Conservation (phyloP, 2,329 filamentous ascomycete species). For the Neofusicoccum kwambonambiense region DNA sequence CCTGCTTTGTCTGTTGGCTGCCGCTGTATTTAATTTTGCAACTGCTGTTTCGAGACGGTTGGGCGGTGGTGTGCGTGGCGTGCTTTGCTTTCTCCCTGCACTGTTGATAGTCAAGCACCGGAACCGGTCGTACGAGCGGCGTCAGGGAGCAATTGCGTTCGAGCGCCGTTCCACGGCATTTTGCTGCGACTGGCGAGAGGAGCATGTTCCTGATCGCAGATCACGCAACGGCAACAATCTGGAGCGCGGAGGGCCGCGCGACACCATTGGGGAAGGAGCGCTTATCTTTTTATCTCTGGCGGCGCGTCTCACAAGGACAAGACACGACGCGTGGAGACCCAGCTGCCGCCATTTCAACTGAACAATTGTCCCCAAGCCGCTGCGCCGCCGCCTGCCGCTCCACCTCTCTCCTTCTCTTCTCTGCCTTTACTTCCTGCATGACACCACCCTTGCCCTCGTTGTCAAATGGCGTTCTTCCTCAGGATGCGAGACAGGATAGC, state of each 20-base stretch:
- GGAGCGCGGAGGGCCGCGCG: not conserved
- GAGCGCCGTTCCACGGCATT: not conserved
- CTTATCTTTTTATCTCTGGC: constrained; percentile 13
- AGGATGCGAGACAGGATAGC: not conserved
- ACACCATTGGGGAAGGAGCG: constrained; percentile 9
- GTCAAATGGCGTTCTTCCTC: not conserved
- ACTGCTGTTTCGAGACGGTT: not conserved
- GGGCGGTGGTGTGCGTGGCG: not conserved
- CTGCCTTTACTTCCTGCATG: not conserved
- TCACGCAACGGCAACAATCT: not conserved
- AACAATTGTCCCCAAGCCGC: not conserved
- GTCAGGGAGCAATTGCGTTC: not conserved
- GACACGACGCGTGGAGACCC: not conserved
- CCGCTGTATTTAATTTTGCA: not conserved
- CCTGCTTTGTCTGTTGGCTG: not conserved
- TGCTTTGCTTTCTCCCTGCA: not conserved
- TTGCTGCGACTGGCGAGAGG: not conserved
- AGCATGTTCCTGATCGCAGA: not conserved
- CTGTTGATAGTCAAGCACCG: not conserved
- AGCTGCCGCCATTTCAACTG: not conserved
- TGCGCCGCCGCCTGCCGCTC: not conserved
- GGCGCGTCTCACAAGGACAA: not conserved
- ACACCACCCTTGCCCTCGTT: not conserved
- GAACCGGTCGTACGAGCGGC: not conserved
- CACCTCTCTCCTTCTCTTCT: not conserved